Conservation (phyloP, 108 stramenopile species). For the Skeletonema menzelii region DNA sequence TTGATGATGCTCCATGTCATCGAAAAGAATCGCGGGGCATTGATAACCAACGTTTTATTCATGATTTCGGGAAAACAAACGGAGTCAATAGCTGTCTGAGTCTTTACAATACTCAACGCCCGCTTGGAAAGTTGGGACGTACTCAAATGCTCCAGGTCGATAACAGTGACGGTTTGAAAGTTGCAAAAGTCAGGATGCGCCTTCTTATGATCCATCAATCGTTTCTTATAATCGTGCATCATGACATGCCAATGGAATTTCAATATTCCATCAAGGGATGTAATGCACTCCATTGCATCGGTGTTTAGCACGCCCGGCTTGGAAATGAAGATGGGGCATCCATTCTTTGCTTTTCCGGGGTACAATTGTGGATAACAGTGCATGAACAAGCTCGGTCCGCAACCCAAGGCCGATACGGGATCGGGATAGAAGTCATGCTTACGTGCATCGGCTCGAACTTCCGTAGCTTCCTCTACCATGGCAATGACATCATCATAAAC, state of each 20-base stretch:
- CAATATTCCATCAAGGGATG: slow-evolving; percentile 75
- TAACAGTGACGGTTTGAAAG: slow-evolving; percentile 73
- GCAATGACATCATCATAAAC: slow-evolving; percentile 71
- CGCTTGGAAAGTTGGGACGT: slow-evolving; percentile 56
- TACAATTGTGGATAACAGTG: slow-evolving; percentile 86
- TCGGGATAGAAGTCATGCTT: slow-evolving; percentile 76
- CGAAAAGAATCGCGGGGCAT: slow-evolving; percentile 84
- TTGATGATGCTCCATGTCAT: slow-evolving; percentile 84
- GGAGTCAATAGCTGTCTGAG: slow-evolving; percentile 85
- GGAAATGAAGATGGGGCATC: slow-evolving; percentile 76
- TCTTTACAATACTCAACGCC: slow-evolving; percentile 79
- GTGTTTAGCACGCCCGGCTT: slow-evolving; percentile 83
- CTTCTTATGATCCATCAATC: slow-evolving; percentile 63
- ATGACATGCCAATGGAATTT: slow-evolving; percentile 86
- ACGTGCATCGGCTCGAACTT: slow-evolving; percentile 56
- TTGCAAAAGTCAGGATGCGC: slow-evolving; percentile 71
- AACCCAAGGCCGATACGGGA: slow-evolving; percentile 65
- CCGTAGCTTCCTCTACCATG: slow-evolving; percentile 85
- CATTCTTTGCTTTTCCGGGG: slow-evolving; percentile 73
- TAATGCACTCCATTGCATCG: slow-evolving; percentile 82
- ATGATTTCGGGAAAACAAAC: slow-evolving; percentile 89
- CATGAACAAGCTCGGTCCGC: slow-evolving; percentile 63
- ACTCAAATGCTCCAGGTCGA: slow-evolving; percentile 74
- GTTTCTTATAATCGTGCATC: slow-evolving; percentile 78
- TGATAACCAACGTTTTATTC: slow-evolving; percentile 77